Conservation (phyloP, 495 filamentous ascomycete species). For the Penicillium desertorum region DNA sequence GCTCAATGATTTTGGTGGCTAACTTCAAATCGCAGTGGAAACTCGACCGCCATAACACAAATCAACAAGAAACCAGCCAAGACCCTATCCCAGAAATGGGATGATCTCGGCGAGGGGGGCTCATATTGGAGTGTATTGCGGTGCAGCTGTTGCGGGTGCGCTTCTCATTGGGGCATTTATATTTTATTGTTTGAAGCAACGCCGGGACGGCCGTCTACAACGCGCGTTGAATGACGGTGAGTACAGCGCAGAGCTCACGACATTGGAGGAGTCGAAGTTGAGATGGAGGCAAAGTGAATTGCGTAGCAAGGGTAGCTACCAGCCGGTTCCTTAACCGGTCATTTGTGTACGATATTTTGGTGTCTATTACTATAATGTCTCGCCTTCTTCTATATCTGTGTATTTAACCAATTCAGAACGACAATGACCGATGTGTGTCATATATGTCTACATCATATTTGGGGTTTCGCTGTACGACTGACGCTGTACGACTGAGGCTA, state of each 20-base stretch:
- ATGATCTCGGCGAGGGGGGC: conserved; percentile 49
- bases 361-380: neutral
- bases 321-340: conserved; percentile 7
- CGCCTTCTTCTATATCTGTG: neutral
- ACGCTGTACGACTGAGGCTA: no score
- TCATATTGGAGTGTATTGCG: conserved; percentile 39
- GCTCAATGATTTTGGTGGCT: conserved; percentile 31
- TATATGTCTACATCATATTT: no score
- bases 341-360: neutral
- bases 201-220: conserved; percentile 20
- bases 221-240: conserved; percentile 20
- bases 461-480: no score
- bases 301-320: conserved; percentile 15
- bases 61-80: conserved; percentile 35
- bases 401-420: no score
- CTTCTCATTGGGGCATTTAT: conserved; percentile 10
- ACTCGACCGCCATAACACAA: conserved; percentile 52
- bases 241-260: conserved; percentile 12
- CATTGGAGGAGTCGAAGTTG: conserved; percentile 10
- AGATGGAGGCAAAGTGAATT: conserved; percentile 20
- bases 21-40: conserved; percentile 40
- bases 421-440: no score
- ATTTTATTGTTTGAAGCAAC: conserved; percentile 21
- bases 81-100: conserved; percentile 54
- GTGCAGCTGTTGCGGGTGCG: conserved; percentile 13